Base-by-base conservation (phyloP, 2,329 filamentous ascomycete genomes). In the Kalmusia sp. region DNA sequence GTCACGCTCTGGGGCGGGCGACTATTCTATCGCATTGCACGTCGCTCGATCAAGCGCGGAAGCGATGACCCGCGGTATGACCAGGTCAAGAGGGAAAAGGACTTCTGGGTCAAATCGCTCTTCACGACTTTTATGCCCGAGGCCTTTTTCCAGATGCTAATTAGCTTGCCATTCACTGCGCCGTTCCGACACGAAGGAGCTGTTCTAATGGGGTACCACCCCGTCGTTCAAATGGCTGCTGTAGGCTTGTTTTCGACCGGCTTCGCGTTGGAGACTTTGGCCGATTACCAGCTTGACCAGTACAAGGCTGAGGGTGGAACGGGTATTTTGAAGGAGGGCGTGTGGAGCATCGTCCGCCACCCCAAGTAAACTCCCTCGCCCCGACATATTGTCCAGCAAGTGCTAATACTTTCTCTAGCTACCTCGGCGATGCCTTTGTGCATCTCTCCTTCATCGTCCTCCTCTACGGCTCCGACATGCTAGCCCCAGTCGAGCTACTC, bases 321-420 rank as follows among this genome's bases (percentile, higher is more conserved):
- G 14, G 72, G 73, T 31, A 72, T 86, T 25, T 77, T 81, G 55
- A 78, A 80, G 12, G 77, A 82, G n/a, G 84, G 84, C 11, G 84
- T 87, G 25, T 87, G 83, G 82, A 84, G 82, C 59, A 78, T 87
- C 27, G 83, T 86, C 22, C 74, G 85, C 43, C 84, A 87, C 70
- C 84, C 84, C 0, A 87, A 87, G 83, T 86, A 75, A 68, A 81
- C 74, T 6, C n/a, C 7, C n/a, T 12, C n/a, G 33, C 34, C 31
- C n/a, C 44, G 4, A 17, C 11, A 22, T 9, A 34, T 15, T 15
- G 6, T 12, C 30, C 7, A 52, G 48, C 33, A 47, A 52, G 47
- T 22, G 11, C 19, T 45, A 28, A 58, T 27, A 24, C 17, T 22
- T 5, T 12, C 3, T n/a, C 3, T 45, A 85, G 83, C 72, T 87